Conservation (phyloP, 768 basidiomycete genomes). For the Pulveroboletus sp. region DNA sequence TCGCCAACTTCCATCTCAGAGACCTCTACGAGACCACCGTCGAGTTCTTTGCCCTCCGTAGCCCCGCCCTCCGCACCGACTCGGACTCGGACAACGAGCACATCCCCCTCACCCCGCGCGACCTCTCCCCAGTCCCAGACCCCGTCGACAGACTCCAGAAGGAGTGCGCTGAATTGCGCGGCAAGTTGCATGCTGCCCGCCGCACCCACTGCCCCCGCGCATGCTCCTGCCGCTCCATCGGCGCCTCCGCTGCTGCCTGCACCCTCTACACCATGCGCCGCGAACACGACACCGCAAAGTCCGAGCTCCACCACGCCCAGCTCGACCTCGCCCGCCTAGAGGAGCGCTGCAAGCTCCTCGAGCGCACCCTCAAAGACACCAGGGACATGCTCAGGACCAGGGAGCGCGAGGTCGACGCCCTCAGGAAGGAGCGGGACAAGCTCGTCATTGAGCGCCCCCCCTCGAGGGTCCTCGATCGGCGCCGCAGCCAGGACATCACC, state of each 20-base stretch:
- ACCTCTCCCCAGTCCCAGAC: conserved; percentile 39
- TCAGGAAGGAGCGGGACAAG: conserved; percentile 40
- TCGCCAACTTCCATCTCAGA: conserved; percentile 45
- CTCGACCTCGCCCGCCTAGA: conserved; percentile 52
- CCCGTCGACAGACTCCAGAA: conserved; percentile 36
- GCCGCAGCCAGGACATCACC: conserved; percentile 27
- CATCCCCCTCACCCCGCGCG: conserved; percentile 27
- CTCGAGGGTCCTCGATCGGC: conserved; percentile 24
- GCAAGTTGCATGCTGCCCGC: conserved; percentile 38
- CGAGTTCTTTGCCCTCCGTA: conserved; percentile 54
- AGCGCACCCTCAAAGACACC: conserved; percentile 61
- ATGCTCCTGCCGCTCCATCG: conserved; percentile 30
- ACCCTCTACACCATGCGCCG: conserved; percentile 42
- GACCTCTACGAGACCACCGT: conserved; percentile 51
- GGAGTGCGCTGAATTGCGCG: conserved; percentile 44
- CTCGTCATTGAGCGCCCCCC: conserved; percentile 19
- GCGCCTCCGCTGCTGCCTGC: conserved; percentile 42
- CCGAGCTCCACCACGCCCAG: conserved; percentile 52
- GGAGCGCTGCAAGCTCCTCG: conserved; percentile 60
- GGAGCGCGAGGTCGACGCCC: conserved; percentile 57
- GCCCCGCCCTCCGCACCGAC: conserved; percentile 33
- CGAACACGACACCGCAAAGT: conserved; percentile 53
- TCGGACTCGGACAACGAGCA: conserved; percentile 25
- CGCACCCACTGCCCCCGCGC: conserved; percentile 31
- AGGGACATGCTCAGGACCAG: conserved; percentile 53